These are phyloP conservation scores for Aspergillus proliferans DNA, from an alignment of 2,329 filamentous ascomycete genomes.

Conservation along the genomic window DNA sequence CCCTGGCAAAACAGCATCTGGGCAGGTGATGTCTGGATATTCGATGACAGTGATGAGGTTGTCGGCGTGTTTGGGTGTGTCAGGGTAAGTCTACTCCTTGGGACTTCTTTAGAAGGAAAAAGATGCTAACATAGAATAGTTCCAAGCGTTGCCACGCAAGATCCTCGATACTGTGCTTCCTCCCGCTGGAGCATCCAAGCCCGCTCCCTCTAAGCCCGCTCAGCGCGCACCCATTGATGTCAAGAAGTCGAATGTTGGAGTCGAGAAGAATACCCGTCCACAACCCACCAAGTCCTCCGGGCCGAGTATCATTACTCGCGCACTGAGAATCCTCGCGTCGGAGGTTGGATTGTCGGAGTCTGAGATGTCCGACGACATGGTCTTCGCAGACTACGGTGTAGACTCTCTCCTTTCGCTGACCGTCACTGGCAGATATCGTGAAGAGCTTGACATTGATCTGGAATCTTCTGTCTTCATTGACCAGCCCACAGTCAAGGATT, in stretches of 20 bases:
- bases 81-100: conserved; percentile 25
- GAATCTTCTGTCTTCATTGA: conserved; percentile 56
- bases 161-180: conserved; percentile 39
- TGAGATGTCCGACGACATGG: conserved; percentile 55
- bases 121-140: conserved; percentile 19
- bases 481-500: conserved; percentile 53
- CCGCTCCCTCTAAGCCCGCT: conserved; percentile 12
- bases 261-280: conserved; percentile 16
- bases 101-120: background rate
- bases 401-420: conserved; percentile 57
- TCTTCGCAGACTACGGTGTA: conserved; percentile 57
- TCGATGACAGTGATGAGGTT: conserved; percentile 54
- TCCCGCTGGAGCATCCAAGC: conserved; percentile 21
- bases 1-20: conserved; percentile 46
- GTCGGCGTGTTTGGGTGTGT: conserved; percentile 47
- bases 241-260: conserved; percentile 21
- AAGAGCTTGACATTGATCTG: conserved; percentile 55
- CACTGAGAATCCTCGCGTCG: conserved; percentile 35
- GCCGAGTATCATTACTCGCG: conserved; percentile 26
- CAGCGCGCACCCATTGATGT: conserved; percentile 21
- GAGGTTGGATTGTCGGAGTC: conserved; percentile 52
- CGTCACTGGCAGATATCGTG: conserved; percentile 56
- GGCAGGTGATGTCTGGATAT: conserved; percentile 55
- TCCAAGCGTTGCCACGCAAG: conserved; percentile 37
- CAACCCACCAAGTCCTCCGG: conserved; percentile 23